Evolutionary conservation across 768 basidiomycete species (phyloP).

Genomic region (Agrocybe pediades): DNA sequence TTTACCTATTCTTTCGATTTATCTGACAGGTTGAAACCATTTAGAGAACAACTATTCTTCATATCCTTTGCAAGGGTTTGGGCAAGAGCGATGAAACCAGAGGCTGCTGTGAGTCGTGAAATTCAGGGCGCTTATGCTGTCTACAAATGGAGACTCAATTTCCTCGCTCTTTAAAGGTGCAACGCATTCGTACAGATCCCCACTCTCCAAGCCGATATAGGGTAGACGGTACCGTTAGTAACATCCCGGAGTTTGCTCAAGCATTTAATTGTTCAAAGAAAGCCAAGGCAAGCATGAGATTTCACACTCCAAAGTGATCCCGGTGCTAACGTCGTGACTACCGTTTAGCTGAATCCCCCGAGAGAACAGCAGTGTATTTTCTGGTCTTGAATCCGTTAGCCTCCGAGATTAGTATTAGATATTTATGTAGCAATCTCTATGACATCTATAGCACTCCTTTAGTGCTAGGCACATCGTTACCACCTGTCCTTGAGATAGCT

Average conservation of each 20-base stretch:
- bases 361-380: constrained; percentile 76
- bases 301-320: background rate
- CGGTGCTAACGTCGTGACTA: background rate
- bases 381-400: constrained; percentile 53
- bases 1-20: background rate
- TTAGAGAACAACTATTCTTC: constrained; percentile 92
- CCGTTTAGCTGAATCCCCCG: constrained; percentile 83
- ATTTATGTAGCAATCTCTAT: constrained; percentile 10
- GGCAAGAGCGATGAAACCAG: constrained; percentile 80
- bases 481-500: constrained; percentile 89
- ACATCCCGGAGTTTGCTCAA: constrained; percentile 85
- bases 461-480: constrained; percentile 91
- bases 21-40: background rate
- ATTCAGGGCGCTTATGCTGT: background rate
- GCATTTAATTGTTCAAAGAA: constrained; percentile 82
- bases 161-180: constrained; percentile 45
- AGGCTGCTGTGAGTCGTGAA: constrained; percentile 59
- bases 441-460: constrained; percentile 79
- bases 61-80: constrained; percentile 88
- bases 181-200: constrained; percentile 83
- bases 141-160: background rate
- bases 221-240: constrained; percentile 83
- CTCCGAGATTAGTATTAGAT: constrained; percentile 13
- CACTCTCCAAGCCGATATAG: constrained; percentile 83
- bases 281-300: constrained; percentile 66